Base-by-base conservation (phyloP, 257 asterid species). In the Buddleja alternifolia region DNA sequence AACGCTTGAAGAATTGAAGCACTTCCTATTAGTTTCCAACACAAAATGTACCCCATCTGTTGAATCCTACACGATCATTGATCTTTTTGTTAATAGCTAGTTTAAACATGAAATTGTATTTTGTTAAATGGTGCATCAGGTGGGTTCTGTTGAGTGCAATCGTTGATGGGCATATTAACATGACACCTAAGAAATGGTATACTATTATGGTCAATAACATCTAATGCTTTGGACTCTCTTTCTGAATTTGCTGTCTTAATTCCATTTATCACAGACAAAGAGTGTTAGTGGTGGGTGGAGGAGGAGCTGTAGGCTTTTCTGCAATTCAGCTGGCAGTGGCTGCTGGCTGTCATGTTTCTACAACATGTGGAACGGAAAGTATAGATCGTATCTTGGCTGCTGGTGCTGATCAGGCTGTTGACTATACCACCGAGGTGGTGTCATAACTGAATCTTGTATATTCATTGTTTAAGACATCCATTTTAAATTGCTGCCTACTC, bases 281-380 rank as follows among this genome's bases (percentile, higher is more conserved):
- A 75, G 85, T 94, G 51, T 80, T 94, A 71, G 88, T 94, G 77
- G 66, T 94, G 54, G 98, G 99, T 53, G 99, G 99, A 56, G 99
- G 97, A 41, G 99, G 97, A 59, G 96, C 99, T 56, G 98, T 94
- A 63, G 99, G 99, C 39, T 93, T 94, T 77, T 94, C 89, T 10
- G 99, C 99, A 63, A 75, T 91, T 77, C 99, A 94, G 92, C 87
- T 94, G 44, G 85, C 99, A 10, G 96, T 89, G 14, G 93, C 97
- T 79, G 85, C 79, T 14, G 97, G 97, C 50, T 94, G 97, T 77
- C 95, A 87, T 74, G 97, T 94, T 63, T 80, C 95, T 60, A 82
- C 97, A 20, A 89, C 97, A 11, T 94, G 99, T 57, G 97, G 90
- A 56, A 78, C 78, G 19, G 96, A 86, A 79, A 81, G 97, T 70